Evolutionary conservation across 129 eudicot species (phyloP).

Genomic region (Sambucus nigra): DNA sequence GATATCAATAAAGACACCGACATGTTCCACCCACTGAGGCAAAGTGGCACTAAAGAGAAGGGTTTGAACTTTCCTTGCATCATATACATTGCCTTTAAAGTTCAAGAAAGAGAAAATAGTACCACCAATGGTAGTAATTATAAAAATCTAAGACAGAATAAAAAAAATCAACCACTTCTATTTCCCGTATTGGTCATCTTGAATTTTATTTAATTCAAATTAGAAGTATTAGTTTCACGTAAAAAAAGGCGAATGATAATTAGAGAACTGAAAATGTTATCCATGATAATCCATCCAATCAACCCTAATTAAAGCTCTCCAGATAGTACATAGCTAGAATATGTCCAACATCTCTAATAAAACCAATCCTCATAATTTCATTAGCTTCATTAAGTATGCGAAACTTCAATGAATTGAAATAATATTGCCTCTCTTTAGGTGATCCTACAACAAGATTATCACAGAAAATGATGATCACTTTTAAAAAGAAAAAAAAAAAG

Average conservation of each 20-base stretch:
- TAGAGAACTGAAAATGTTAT: too few species aligned
- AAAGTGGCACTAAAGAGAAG: slow-evolving; percentile 97
- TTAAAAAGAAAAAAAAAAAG: neutral
- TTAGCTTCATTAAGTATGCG: slow-evolving; percentile 98
- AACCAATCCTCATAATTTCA: slow-evolving; percentile 94
- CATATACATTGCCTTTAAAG: slow-evolving; percentile 77
- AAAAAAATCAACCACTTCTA: neutral
- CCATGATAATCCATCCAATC: neutral
- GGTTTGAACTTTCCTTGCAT: slow-evolving; percentile 83
- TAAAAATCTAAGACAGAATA: neutral
- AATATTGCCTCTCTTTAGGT: slow-evolving; percentile 63
- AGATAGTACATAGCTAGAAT: slow-evolving; percentile 44
- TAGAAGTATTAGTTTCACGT: too few species aligned
- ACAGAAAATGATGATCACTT: neutral
- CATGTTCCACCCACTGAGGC: slow-evolving; percentile 89
- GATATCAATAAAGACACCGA: slow-evolving; percentile 18
- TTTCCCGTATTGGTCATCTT: too few species aligned
- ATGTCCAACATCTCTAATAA: slow-evolving; percentile 92
- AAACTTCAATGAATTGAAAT: slow-evolving; percentile 62
- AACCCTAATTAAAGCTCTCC: neutral
- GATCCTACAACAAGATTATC: slow-evolving; percentile 49
- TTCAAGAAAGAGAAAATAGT: neutral
- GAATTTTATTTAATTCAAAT: too few species aligned
- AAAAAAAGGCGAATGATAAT: too few species aligned
- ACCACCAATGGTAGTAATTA: neutral